Conservation (phyloP, 148 eudicot species). For the Silene conica region DNA sequence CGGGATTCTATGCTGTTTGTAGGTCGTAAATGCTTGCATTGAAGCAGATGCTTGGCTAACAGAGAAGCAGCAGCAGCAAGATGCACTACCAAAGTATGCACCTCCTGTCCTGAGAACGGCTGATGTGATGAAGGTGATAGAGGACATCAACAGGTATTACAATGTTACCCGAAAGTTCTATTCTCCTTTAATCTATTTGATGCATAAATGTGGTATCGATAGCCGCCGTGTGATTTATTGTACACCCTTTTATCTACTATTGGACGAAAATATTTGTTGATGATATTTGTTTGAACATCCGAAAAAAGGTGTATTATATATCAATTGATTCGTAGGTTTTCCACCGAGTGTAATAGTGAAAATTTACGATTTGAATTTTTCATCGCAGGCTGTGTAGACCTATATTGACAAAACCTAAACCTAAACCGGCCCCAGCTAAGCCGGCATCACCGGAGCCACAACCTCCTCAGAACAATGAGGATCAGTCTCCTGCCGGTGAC, state of each 20-base stretch:
- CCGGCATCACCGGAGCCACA: slow-evolving; percentile 61
- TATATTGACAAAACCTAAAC: slow-evolving; percentile 79
- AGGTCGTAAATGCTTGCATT: slow-evolving; percentile 69
- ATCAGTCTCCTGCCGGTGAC: slow-evolving; percentile 43
- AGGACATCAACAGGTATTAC: slow-evolving; percentile 70
- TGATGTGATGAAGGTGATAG: slow-evolving; percentile 67
- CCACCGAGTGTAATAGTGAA: too few relatives aligned
- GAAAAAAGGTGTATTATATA: too few relatives aligned
- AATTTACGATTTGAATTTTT: not conserved
- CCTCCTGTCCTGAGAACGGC: slow-evolving; percentile 58
- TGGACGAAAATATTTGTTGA: too few relatives aligned
- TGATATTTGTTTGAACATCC: too few relatives aligned
- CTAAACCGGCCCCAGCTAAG: slow-evolving; percentile 72
- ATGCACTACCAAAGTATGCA: slow-evolving; percentile 67
- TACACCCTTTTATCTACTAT: too few relatives aligned
- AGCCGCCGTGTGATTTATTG: too few relatives aligned
- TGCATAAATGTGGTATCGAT: too few relatives aligned
- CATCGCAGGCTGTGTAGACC: slow-evolving; percentile 65
- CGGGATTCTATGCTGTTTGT: not conserved
- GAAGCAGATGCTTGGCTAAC: slow-evolving; percentile 86
- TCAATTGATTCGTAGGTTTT: too few relatives aligned
- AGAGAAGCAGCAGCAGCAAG: slow-evolving; percentile 82
- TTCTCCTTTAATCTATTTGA: too few relatives aligned
- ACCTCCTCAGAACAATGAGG: slow-evolving; percentile 30
- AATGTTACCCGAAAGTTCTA: too few relatives aligned